Evolutionary conservation across 306 rosid genomes (phyloP), one percentile per base, ranked within the genome.

Genomic region (Acacia melanoxylon): DNA sequence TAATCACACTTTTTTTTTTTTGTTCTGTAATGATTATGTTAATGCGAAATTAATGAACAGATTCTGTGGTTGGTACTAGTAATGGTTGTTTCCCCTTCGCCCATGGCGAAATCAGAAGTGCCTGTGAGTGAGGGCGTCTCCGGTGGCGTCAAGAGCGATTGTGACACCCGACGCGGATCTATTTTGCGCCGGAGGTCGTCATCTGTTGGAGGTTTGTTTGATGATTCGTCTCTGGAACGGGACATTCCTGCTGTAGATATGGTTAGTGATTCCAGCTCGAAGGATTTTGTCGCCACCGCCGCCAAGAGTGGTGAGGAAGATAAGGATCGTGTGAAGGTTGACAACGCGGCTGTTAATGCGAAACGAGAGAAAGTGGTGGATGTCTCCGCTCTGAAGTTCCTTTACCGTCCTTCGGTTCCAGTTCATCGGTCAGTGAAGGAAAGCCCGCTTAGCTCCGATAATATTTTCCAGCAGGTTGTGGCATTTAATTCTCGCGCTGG

Each of bases 391-490:
- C 11, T 16, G 41, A 90, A 90, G 58, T 89, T 81, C 31, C 45
- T 85, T 0, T 87, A 88, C 78, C 91, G 99, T 74, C 92, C 96
- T 56, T 91, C 94, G 22, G 86, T 85, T 75, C 98, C 94, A 6
- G 97, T 98, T 83, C 99, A 95, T 81, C 90, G 92, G 24, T 80
- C 71, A 82, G 84, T 86, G 22, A 95, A 80, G 80, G 99, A 95
- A 85, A 95, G 99, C 65, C 97, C 97, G n/a, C 93, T 96, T 4
- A 96, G 97, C 85, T 96, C 99, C 52, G 94, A 88, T 68, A 88
- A 87, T 51, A 96, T 96, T 74, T 93, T 96, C 89, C 85, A 78
- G 63, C 98, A 96, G 95, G 99, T 96, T 76, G 16, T 48, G 33
- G 54, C 42, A 31, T 61, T 75, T 44, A 4, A 24, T 76, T 77